Base-by-base conservation (phyloP, 2,329 filamentous ascomycete genomes). In the Lecanicillium sp. region DNA sequence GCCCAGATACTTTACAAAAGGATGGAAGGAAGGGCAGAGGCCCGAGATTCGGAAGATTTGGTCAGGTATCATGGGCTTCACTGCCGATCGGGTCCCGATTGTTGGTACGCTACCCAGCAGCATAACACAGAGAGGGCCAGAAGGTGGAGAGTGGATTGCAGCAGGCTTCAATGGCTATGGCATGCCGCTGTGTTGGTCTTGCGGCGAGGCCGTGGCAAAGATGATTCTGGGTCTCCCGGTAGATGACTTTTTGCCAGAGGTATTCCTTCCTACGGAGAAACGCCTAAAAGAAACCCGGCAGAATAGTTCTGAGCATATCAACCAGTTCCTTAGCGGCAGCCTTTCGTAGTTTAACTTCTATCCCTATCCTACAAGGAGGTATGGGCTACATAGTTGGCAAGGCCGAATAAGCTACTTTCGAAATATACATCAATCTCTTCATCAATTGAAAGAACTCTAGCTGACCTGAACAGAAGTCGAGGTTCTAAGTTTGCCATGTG, bases 151-250 rank as follows among this genome's bases (percentile, higher is more conserved):
- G 46, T 74, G 68, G 68, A 60, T 72, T 10, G 57, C 64, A 4
- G 69, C 65, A 0, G 70, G 66, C 0, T 73, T 65, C 44, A 60
- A 55, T 30, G 69, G 69, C 5, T 67, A 71, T 15, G 70, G 70
- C 3, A 72, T 73, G 68, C 61, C 63, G 3, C 65, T 64, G 51
- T 65, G 66, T 4, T 73, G 69, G 69, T 57, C 69, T 3, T 66
- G 59, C 17, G 70, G 68, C 0, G 58, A 58, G 17, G 69, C 68
- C 1, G 36, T 57, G 28, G 51, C 44, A 0, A 48, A 46, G 5
- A 53, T 54, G 48, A 41, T 56, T 5, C 34, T 54, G 2, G 50
- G 47, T 0, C 44, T 51, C 11, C 49, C 44, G 0, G 53, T 49
- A 4, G 43, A 36, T 2, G 45, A 29, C 5, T 57, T 46, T 33